Evolutionary conservation across 108 stramenopile genomes (phyloP).

Genomic region (Skeletonema grethae): DNA sequence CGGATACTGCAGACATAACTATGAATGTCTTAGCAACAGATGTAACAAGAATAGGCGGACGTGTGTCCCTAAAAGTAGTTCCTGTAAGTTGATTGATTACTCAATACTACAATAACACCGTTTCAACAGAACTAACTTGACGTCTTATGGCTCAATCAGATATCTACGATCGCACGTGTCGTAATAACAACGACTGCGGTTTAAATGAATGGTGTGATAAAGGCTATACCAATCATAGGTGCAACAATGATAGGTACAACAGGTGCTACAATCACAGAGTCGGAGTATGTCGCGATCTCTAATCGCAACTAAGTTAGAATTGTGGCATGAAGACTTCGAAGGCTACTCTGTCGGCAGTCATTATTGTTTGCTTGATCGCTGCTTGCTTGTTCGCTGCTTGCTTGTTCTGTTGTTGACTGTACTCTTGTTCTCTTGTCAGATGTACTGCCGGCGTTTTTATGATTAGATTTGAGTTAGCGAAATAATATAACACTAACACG

Average conservation of each 20-base stretch:
- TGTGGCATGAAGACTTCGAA: background rate
- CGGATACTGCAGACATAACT: too few species aligned
- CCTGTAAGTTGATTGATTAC: background rate
- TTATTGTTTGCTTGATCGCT: background rate
- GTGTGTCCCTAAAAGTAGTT: background rate
- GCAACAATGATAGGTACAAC: too few species aligned
- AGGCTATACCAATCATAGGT: too few species aligned
- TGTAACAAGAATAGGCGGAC: background rate
- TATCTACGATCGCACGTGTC: too few species aligned
- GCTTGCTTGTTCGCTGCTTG: conserved; percentile 1
- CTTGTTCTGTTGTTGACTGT: background rate
- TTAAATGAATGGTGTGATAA: too few species aligned
- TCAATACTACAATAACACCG: background rate
- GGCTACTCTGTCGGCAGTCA: background rate
- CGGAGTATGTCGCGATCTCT: too few species aligned
- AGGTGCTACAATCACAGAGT: too few species aligned
- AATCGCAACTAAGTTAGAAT: background rate
- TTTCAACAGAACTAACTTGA: too few species aligned
- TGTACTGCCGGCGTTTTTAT: background rate
- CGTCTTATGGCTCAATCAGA: background rate
- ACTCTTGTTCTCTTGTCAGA: background rate
- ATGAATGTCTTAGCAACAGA: background rate
- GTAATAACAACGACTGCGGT: too few species aligned
- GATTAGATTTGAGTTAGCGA: too few species aligned
- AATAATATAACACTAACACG: too few species aligned